These are phyloP conservation scores for Yamadazyma membranifaciens DNA, from an alignment of 1,139 yeast genomes.

Conservation along the genomic window DNA sequence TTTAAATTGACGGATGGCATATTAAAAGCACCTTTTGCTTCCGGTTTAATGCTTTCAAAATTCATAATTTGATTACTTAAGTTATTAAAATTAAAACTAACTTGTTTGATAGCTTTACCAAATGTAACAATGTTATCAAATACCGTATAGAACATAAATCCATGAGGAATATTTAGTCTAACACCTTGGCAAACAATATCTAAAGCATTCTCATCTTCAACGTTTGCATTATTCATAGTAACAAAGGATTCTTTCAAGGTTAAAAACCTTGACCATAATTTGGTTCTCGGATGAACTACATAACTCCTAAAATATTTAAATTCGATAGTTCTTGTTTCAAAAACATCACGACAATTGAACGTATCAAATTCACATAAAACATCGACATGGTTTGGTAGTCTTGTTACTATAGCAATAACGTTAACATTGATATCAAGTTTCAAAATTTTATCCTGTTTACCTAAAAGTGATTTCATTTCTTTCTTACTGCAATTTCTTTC, in stretches of 20 bases:
- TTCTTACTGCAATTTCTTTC: slow-evolving; percentile 27
- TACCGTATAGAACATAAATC: slow-evolving; percentile 62
- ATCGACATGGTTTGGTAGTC: slow-evolving; percentile 52
- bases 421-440: slow-evolving; percentile 37
- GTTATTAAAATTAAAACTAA: slow-evolving; percentile 48
- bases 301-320: slow-evolving; percentile 46
- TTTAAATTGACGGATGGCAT: slow-evolving; percentile 34
- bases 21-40: slow-evolving; percentile 25
- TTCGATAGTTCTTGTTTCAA: slow-evolving; percentile 26
- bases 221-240: slow-evolving; percentile 17
- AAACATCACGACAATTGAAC: slow-evolving; percentile 28
- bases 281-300: slow-evolving; percentile 54
- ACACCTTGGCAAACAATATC: slow-evolving; percentile 28
- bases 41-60: slow-evolving; percentile 33
- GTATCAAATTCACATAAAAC: slow-evolving; percentile 50
- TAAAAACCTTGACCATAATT: slow-evolving; percentile 42
- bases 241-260: slow-evolving; percentile 28
- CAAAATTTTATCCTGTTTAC: slow-evolving; percentile 20
- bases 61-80: slow-evolving; percentile 38
- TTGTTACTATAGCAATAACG: slow-evolving; percentile 43
- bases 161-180: slow-evolving; percentile 52
- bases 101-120: slow-evolving; percentile 58
- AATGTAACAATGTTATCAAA: slow-evolving; percentile 65
- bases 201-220: slow-evolving; percentile 13
- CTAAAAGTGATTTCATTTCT: slow-evolving; percentile 25